Percentiles rank a stretch among this genome's conserved stretches.
Evolutionary conservation across 1,139 yeast genomes (phyloP).

Genomic region (Hansenula sp.): DNA sequence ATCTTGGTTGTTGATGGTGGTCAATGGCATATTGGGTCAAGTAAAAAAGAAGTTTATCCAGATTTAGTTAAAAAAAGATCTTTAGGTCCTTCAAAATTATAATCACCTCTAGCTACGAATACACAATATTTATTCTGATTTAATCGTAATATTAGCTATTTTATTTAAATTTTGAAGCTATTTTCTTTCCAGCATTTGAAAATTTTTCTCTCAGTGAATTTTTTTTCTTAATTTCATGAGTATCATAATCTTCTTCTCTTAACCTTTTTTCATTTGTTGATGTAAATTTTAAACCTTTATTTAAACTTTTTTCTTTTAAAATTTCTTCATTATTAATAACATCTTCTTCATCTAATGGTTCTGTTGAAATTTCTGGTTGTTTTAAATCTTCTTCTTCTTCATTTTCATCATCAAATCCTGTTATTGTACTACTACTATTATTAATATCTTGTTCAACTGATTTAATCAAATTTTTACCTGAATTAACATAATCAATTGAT

Average conservation of each 20-base stretch:
- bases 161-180: constrained; percentile 14
- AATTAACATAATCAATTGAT: constrained; percentile 28
- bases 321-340: neutral
- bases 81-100: constrained; percentile 25
- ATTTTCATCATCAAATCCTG: constrained; percentile 10
- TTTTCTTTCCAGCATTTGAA: constrained; percentile 26
- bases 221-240: constrained; percentile 12
- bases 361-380: constrained; percentile 10
- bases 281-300: too few relatives aligned
- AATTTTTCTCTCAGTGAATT: constrained; percentile 20
- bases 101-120: too few relatives aligned
- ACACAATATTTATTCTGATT: too few relatives aligned
- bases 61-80: constrained; percentile 26
- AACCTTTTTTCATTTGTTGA: neutral
- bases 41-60: constrained; percentile 35
- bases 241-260: constrained; percentile 4
- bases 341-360: constrained; percentile 15
- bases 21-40: constrained; percentile 71
- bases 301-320: constrained; percentile 1
- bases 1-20: constrained; percentile 87
- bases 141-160: too few relatives aligned
- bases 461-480: constrained; percentile 26
- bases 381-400: constrained; percentile 15
- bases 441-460: constrained; percentile 14
- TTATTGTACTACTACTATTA: constrained; percentile 15